These are phyloP conservation scores for Podila verticillata DNA, from an alignment of 192 early-diverging fungal genomes.

Conservation along the genomic window DNA sequence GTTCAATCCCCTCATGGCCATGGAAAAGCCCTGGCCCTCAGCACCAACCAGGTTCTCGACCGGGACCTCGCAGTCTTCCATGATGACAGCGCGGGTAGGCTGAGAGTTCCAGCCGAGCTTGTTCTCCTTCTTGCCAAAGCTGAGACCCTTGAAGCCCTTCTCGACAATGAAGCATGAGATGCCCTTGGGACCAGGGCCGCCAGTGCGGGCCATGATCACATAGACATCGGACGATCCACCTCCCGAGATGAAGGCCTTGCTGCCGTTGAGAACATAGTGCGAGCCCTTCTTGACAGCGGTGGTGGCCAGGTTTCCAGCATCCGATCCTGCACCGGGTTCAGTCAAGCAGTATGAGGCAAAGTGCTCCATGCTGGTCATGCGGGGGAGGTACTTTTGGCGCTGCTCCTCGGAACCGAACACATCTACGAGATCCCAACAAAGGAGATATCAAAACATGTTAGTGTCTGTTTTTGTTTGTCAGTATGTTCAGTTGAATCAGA, in stretches of 20 bases:
- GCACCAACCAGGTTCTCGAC: conserved; percentile 60
- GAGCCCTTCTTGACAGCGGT: conserved; percentile 87
- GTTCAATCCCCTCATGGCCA: conserved; percentile 72
- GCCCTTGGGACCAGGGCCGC: conserved; percentile 61
- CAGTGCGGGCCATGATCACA: conserved; percentile 69
- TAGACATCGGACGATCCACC: conserved; percentile 60
- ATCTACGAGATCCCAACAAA: conserved; percentile 4
- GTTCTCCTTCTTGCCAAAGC: conserved; percentile 70
- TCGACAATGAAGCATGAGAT: conserved; percentile 66
- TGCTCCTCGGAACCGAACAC: conserved; percentile 54
- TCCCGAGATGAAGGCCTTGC: conserved; percentile 92
- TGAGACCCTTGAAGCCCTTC: conserved; percentile 63
- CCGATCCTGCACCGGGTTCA: conserved; percentile 87
- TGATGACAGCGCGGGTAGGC: conserved; percentile 65
- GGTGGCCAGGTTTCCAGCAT: conserved; percentile 71
- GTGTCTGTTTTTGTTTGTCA: neutral
- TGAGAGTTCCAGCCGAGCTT: conserved; percentile 73
- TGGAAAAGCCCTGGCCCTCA: conserved; percentile 67
- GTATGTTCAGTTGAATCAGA: neutral
- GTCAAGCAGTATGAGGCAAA: conserved; percentile 93
- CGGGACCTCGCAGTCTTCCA: conserved; percentile 66
- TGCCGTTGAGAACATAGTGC: conserved; percentile 86
- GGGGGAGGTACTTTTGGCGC: conserved; percentile 75
- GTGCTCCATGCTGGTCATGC: conserved; percentile 76
- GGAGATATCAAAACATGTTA: neutral